Evolutionary conservation across 2,329 filamentous ascomycete species (phyloP).

Genomic region (Trichoderma lentiforme): DNA sequence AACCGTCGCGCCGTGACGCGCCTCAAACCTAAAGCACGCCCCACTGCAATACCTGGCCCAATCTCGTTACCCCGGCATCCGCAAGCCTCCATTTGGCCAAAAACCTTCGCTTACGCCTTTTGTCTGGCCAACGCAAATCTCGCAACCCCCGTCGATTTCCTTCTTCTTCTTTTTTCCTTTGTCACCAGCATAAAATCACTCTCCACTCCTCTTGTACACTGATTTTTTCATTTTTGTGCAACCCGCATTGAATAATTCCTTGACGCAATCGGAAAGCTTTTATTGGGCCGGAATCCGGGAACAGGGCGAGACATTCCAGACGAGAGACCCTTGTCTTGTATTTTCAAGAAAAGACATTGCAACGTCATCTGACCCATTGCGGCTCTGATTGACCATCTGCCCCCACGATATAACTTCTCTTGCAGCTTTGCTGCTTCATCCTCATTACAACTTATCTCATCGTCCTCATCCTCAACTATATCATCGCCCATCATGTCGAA

Average conservation of each 20-base stretch:
- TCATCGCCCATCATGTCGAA: conserved; percentile 43
- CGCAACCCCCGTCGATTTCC: not conserved
- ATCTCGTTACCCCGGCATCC: conserved; percentile 18
- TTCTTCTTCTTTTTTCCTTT: not conserved
- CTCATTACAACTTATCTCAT: not conserved
- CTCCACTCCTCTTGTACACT: conserved; percentile 11
- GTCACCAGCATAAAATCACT: not conserved
- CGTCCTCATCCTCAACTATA: too few species aligned
- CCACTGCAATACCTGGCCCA: conserved; percentile 5
- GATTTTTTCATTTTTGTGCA: not conserved
- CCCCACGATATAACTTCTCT: not conserved
- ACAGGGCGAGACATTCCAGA: not conserved
- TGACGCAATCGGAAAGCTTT: not conserved
- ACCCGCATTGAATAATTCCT: not conserved
- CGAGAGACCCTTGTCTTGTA: not conserved
- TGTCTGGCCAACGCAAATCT: not conserved
- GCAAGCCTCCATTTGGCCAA: conserved; percentile 14
- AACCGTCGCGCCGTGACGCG: conserved; percentile 27
- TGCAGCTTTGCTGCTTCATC: not conserved
- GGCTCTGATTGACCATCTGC: not conserved
- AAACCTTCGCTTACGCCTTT: not conserved
- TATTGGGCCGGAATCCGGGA: not conserved
- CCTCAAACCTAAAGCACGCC: conserved; percentile 18
- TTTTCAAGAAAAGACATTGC: not conserved
- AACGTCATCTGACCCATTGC: conserved; percentile 2